phyloP scores from a whole-genome alignment of 805 yeast species.

The Scheffersomyces coipomensis region DNA sequence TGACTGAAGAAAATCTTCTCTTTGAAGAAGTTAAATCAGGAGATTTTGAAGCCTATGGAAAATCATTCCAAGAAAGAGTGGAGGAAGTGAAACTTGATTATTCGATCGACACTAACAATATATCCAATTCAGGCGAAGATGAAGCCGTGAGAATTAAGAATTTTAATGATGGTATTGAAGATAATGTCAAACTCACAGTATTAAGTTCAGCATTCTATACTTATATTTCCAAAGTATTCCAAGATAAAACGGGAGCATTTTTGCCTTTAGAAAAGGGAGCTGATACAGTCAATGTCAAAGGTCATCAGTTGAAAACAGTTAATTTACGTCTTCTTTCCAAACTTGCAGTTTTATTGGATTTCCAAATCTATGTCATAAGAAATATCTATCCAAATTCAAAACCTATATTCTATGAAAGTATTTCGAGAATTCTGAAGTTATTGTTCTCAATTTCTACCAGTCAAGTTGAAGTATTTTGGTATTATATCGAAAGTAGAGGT shows the following conservation, averaged over 20 bases:
- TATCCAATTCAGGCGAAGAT: constrained; percentile 3
- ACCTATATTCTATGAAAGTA: constrained; percentile 21
- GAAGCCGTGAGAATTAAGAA: constrained; percentile 11
- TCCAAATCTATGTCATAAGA: constrained; percentile 17
- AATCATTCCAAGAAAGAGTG: background rate
- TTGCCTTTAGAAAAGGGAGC: background rate
- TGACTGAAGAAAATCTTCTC: background rate
- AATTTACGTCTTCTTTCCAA: constrained; percentile 4
- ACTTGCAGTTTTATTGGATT: constrained; percentile 25
- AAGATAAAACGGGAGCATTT: background rate
- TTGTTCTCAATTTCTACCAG: constrained; percentile 19
- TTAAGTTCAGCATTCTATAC: constrained; percentile 19
- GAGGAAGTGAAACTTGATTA: constrained; percentile 2
- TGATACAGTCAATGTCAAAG: background rate
- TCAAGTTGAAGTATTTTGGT: constrained; percentile 31
- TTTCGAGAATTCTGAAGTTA: constrained; percentile 21
- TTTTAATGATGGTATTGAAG: constrained; percentile 21
- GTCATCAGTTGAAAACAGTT: background rate
- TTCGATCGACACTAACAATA: background rate
- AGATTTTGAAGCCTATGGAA: background rate
- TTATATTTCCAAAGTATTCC: background rate
- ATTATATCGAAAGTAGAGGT: constrained; percentile 34
- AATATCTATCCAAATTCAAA: constrained; percentile 14
- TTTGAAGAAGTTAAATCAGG: background rate
- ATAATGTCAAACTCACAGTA: constrained; percentile 19